A percentile compares a stretch with the other conserved stretches of the same genome.
Conservation (phyloP, 108 stramenopile genomes). For the Nitzschia palea region DNA sequence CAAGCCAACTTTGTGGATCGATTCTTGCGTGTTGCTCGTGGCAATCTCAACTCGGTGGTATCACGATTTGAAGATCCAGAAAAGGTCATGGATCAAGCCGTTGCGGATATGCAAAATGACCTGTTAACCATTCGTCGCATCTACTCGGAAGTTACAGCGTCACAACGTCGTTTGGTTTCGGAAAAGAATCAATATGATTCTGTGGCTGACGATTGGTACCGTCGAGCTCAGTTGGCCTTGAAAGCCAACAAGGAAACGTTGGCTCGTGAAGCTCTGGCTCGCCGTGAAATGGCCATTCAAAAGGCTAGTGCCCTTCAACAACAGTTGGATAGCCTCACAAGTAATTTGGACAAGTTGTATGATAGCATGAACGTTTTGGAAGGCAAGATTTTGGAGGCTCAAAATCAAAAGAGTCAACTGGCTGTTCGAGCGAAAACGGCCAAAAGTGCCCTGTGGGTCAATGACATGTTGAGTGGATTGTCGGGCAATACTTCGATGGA, state of each 20-base stretch:
- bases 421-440: slow-evolving; percentile 88
- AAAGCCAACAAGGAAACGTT: slow-evolving; percentile 77
- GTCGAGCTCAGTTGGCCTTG: slow-evolving; percentile 84
- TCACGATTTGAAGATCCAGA: slow-evolving; percentile 85
- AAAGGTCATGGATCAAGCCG: slow-evolving; percentile 85
- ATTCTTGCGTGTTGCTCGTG: slow-evolving; percentile 56
- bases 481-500: slow-evolving; percentile 83
- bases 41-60: slow-evolving; percentile 79
- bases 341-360: slow-evolving; percentile 71
- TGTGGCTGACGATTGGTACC: slow-evolving; percentile 76
- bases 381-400: slow-evolving; percentile 80
- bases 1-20: slow-evolving; percentile 64
- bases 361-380: slow-evolving; percentile 81
- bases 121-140: slow-evolving; percentile 84
- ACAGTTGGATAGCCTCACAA: slow-evolving; percentile 71
- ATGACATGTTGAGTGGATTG: slow-evolving; percentile 85
- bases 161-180: slow-evolving; percentile 70
- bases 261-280: slow-evolving; percentile 79
- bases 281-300: slow-evolving; percentile 77
- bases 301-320: slow-evolving; percentile 40
- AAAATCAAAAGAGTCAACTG: slow-evolving; percentile 81
- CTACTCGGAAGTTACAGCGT: slow-evolving; percentile 89
- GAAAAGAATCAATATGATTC: slow-evolving; percentile 62
- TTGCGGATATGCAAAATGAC: slow-evolving; percentile 90
- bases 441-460: slow-evolving; percentile 82